Evolutionary conservation across 805 yeast genomes (phyloP), one percentile per base, ranked within the genome.

Genomic region (Cyberlindnera maclurae): DNA sequence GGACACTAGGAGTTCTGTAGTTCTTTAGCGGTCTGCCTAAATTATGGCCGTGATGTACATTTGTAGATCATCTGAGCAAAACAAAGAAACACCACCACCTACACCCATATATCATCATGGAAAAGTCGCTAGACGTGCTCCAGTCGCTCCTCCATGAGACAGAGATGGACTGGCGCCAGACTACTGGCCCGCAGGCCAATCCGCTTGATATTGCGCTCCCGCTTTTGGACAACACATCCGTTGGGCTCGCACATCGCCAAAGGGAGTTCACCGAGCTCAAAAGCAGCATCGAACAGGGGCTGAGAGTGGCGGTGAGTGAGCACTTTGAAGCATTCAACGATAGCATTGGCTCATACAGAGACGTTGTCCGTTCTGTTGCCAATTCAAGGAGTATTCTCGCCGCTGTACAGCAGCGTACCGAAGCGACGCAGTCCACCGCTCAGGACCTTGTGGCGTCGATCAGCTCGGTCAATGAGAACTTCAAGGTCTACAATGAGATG

Each of bases 201-300:
- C 95, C 96, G 2, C 69, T 93, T 33, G 96, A 87, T 50, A 66
- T 81, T 37, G 96, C 96, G 0, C 66, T 90, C 29, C 78, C 89
- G 1, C 66, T 93, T 41, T 65, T 88, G 51, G 97, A 90, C 59
- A 81, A 79, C 50, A 78, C 95, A 2, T 83, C 95, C 1, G 93
- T 88, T n/a, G 97, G 97, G 0, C 63, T 85, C 51, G 95, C 95
- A 1, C 81, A 79, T 51, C 75, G 80, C 43, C 68, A 70, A 41
- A 69, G 69, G 2, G 88, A 85, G 44, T 90, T 90, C 49, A 65
- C 70, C 31, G 70, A 71, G 34, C 59, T 87, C 33, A 76, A 80
- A 44, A 63, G 65, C 17, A 65, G 73, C 38, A 71, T 89, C 11
- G 73, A 79, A 12, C 55, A 55, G 13, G 73, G 78, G 18, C 65